Evolutionary conservation across 768 basidiomycete species (phyloP), one percentile per base, ranked within the genome.

Genomic region (Pleurotus giganteus): DNA sequence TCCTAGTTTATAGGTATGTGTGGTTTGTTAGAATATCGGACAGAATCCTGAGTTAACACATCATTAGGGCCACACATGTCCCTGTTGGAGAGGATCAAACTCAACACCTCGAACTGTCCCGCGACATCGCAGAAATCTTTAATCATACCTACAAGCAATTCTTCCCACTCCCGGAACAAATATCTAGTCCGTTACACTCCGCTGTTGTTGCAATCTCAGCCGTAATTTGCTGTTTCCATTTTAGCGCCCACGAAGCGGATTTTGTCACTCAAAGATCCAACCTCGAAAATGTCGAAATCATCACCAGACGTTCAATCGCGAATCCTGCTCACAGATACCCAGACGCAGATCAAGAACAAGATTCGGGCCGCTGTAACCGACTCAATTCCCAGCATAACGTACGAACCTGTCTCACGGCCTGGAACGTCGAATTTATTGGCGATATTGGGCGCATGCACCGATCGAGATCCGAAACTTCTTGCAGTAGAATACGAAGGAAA

Each of bases 31-130:
- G 7, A 19, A 41, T 26, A 7, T n/a, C 17, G 13, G 8, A 32
- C 11, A 53, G n/a, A 3, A 4, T 12, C 1, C 19, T 45, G 6
- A 36, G n/a, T 21, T 41, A 27, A n/a, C n/a, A n/a, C n/a, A n/a
- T n/a, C 5, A n/a, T 1, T 58, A 93, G 94, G 61, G 83, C 94
- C 2, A 96, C 94, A 0, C 90, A 94, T 66, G 89, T 98, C 1
- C 96, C 96, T 0, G 95, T 98, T 4, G 96, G 96, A 23, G 94
- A 98, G 63, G 96, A 98, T 67, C 96, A 98, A 65, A 83, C 84
- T 19, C 96, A 98, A 71, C 96, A 98, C 64, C 80, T 98, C 37
- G 94, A 97, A 63, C 82, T 98, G 0, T 80, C 81, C 15, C 84
- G 93, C 27, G 92, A 95, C 61, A 71, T 97, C 9, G 94, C 91